These are phyloP conservation scores for Mariannaea elegans DNA, from an alignment of 2,329 filamentous ascomycete species.

Conservation along the genomic window DNA sequence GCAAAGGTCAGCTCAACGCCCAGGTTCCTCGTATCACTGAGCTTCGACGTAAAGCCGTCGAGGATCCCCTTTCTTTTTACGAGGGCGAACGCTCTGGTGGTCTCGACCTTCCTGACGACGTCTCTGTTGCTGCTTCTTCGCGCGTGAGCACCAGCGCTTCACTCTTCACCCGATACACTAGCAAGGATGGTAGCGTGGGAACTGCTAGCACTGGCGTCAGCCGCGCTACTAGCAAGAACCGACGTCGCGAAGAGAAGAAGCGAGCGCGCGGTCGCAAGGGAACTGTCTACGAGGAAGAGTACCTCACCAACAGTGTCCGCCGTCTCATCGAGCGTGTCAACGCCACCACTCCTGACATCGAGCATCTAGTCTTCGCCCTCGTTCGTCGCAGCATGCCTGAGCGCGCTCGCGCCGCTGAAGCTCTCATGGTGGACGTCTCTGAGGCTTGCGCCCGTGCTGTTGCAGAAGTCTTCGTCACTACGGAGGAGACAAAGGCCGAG, in stretches of 20 bases:
- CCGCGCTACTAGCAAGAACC: constrained; percentile 86
- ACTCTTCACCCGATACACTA: constrained; percentile 92
- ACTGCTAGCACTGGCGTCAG: constrained; percentile 78
- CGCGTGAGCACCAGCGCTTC: constrained; percentile 84
- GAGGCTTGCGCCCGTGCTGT: constrained; percentile 73
- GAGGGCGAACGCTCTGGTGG: constrained; percentile 75
- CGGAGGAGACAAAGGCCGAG: constrained; percentile 27
- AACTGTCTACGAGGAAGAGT: constrained; percentile 97
- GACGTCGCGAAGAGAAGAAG: constrained; percentile 92
- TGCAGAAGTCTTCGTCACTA: constrained; percentile 70
- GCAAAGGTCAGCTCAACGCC: constrained; percentile 82
- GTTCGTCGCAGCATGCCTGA: constrained; percentile 87
- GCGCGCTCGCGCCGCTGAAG: constrained; percentile 80
- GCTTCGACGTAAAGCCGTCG: constrained; percentile 79
- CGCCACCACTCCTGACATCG: constrained; percentile 74
- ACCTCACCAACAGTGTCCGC: constrained; percentile 87
- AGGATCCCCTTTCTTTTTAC: constrained; percentile 89
- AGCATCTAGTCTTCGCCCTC: constrained; percentile 78
- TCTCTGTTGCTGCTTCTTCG: constrained; percentile 86
- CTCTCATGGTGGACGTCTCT: constrained; percentile 77
- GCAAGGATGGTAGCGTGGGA: constrained; percentile 68
- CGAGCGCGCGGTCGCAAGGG: constrained; percentile 94
- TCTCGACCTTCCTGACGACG: constrained; percentile 85
- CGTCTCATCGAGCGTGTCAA: constrained; percentile 86
- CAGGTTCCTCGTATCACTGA: constrained; percentile 89